Evolutionary conservation across 345 rosid genomes (phyloP).

Genomic region (Murraya koenigii): DNA sequence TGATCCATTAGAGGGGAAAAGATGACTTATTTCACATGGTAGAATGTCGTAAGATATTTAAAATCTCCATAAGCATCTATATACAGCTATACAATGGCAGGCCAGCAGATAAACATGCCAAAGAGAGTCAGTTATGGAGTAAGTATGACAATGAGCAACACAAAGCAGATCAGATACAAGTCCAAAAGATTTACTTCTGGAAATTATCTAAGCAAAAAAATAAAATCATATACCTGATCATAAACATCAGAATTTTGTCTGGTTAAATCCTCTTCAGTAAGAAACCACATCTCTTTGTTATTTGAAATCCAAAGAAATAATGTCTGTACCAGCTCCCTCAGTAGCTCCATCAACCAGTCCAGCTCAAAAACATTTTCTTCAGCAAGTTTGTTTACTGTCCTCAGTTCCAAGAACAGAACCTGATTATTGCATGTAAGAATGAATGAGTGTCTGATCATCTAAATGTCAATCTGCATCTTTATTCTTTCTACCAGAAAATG

Average conservation of each 20-base stretch:
- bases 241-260: slow-evolving; percentile 19
- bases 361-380: slow-evolving; percentile 37
- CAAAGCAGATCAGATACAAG: not conserved
- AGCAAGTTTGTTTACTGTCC: slow-evolving; percentile 39
- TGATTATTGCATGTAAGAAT: slow-evolving; percentile 26
- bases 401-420: slow-evolving; percentile 53
- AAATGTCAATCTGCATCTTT: not conserved
- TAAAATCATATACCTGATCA: slow-evolving; percentile 28
- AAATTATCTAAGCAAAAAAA: not conserved
- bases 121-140: not conserved
- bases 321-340: slow-evolving; percentile 46
- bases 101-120: not conserved
- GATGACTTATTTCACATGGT: not conserved
- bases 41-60: not conserved
- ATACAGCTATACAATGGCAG: not conserved
- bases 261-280: slow-evolving; percentile 13
- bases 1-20: not conserved
- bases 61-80: not conserved
- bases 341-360: slow-evolving; percentile 49
- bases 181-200: not conserved
- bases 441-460: not conserved
- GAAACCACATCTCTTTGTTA: slow-evolving; percentile 31
- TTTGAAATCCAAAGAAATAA: slow-evolving; percentile 40
- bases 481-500: not conserved
- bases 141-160: not conserved